These are phyloP conservation scores for Acanthamoeba triangularis DNA, from an alignment of 208 protist species.

Conservation along the genomic window DNA sequence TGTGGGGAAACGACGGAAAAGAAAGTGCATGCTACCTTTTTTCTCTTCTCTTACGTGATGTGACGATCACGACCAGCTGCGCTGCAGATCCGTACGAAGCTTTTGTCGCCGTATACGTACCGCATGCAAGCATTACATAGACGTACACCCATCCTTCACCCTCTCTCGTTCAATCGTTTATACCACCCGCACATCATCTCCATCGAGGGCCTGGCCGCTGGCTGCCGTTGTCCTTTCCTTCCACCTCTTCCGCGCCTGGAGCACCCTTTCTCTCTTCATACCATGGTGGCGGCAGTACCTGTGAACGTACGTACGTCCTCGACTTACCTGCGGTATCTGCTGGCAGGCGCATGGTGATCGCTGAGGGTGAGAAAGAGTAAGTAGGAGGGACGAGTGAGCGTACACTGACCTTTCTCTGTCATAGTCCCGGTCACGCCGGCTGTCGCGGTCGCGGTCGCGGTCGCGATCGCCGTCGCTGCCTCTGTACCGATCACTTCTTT, in stretches of 20 bases:
- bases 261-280: background rate
- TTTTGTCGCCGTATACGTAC: slow-evolving; percentile 5
- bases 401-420: slow-evolving; percentile 31
- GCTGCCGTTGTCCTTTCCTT: background rate
- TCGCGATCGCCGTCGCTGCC: slow-evolving; percentile 4
- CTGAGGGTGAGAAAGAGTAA: background rate
- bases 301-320: background rate
- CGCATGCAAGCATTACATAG: slow-evolving; percentile 1
- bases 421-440: slow-evolving; percentile 55
- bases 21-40: too few species aligned
- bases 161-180: background rate
- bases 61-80: background rate
- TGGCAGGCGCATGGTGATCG: background rate
- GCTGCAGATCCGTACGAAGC: background rate
- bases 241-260: background rate
- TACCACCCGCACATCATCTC: background rate
- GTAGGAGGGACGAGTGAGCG: background rate
- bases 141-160: background rate
- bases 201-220: background rate
- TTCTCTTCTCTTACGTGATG: background rate
- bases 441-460: slow-evolving; percentile 22
- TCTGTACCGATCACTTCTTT: background rate
- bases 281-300: slow-evolving; percentile 61
- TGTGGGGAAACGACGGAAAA: too few species aligned
- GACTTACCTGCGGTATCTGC: slow-evolving; percentile 72